phyloP scores from a whole-genome alignment of 2,329 filamentous ascomycete species.

The Xylariaceae sp. region DNA sequence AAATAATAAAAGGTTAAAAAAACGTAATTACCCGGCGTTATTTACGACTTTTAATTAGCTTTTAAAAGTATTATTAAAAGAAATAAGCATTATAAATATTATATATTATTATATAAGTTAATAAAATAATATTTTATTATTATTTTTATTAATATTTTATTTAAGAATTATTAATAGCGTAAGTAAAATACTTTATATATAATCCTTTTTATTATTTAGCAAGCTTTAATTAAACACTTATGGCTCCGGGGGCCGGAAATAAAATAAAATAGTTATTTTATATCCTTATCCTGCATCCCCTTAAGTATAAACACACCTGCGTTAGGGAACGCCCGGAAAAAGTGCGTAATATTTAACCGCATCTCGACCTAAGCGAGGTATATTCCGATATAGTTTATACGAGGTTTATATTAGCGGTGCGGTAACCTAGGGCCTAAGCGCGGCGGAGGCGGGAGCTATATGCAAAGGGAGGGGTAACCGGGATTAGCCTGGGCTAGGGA shows the following conservation, averaged over 20 bases:
- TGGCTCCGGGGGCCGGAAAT: conserved; percentile 24
- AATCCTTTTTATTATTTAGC: too few species aligned
- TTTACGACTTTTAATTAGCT: too few species aligned
- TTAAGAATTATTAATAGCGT: too few species aligned
- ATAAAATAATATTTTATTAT: too few species aligned
- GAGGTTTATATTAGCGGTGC: background rate
- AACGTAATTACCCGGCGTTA: too few species aligned
- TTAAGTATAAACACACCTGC: conserved; percentile 24
- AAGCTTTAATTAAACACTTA: conserved; percentile 23
- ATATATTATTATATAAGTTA: too few species aligned
- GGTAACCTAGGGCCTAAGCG: background rate
- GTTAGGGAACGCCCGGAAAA: conserved; percentile 41
- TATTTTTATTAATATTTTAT: too few species aligned
- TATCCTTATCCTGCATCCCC: conserved; percentile 28
- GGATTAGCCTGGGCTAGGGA: background rate
- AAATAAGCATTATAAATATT: too few species aligned
- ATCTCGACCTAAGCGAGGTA: conserved; percentile 51
- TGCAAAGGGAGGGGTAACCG: background rate
- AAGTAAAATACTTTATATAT: too few species aligned
- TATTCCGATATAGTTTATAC: conserved; percentile 42
- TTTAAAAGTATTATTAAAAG: too few species aligned
- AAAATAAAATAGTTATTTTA: conserved; percentile 28
- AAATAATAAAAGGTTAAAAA: too few species aligned
- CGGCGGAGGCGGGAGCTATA: background rate
- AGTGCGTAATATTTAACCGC: conserved; percentile 40